Base-by-base conservation (phyloP, 1,139 yeast genomes). In the Geotrichum reessii region DNA sequence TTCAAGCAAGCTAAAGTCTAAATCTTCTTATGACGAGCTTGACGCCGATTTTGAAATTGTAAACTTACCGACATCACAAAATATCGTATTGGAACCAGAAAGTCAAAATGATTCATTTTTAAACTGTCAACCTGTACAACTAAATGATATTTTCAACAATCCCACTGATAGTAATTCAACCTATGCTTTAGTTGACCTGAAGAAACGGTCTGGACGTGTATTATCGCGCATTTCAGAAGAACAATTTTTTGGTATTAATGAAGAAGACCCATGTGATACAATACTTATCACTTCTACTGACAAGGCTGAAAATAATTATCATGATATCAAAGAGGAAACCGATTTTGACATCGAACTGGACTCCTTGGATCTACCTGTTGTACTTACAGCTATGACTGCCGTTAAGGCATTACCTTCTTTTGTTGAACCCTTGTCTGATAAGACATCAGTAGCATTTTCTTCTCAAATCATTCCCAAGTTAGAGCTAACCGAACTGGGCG, bases 141-240 rank as follows among this genome's bases (percentile, higher is more conserved):
- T 14, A 12, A n/a, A 9, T 37, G 8, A n/a, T 2, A 14, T 12
- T 37, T 17, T 19, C 3, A 19, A 37, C n/a, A 37, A 5, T 7
- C 3, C 7, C 44, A 5, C 44, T 37, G 21, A 37, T n/a, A 37
- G 5, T 37, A 3, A 17, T 14, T 37, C n/a, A 17, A 37, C n/a
- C n/a, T n/a, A 14, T 6, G 21, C 17, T 4, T 17, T 19, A 17
- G 40, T 37, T 19, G 19, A 5, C 22, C 11, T n/a, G 8, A 37
- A 37, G 21, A 14, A n/a, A n/a, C 52, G 58, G 2, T 55, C 58
- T 6, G 50, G 37, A 25, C 27, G 59, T n/a, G 58, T 54, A n/a
- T 25, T 59, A 27, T 59, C 61, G 7, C 50, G 57, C 22, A 59
- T 59, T 7, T 56, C 58, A 6, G 61, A 59, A 37, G 61, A 59